phyloP scores from a whole-genome alignment of 2,329 filamentous ascomycete species.

The Aureobasidium sp. region DNA sequence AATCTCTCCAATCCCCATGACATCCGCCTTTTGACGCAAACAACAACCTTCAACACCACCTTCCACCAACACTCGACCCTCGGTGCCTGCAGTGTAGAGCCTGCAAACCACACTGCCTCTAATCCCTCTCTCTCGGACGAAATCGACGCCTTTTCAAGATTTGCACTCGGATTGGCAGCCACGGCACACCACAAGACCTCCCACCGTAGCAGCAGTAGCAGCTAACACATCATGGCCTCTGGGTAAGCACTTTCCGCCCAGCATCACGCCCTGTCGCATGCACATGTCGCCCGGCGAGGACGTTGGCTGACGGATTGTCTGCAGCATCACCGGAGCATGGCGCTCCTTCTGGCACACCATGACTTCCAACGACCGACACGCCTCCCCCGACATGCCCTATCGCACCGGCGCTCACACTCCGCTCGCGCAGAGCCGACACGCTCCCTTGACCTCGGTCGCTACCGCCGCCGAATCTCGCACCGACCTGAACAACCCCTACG shows the following conservation, averaged over 20 bases:
- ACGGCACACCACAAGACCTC: neutral
- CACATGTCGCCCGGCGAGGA: neutral
- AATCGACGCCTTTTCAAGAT: neutral
- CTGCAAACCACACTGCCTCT: neutral
- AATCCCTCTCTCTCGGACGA: neutral
- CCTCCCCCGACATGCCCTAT: constrained; percentile 86
- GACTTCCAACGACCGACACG: constrained; percentile 75
- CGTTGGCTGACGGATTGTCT: neutral
- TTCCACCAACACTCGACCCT: neutral
- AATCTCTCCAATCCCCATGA: neutral
- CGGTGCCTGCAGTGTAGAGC: neutral
- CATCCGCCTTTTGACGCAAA: neutral
- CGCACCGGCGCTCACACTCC: constrained; percentile 85
- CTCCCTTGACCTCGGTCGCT: constrained; percentile 77
- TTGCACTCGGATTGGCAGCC: neutral
- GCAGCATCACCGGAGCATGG: constrained; percentile 58
- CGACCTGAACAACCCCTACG: constrained; percentile 73
- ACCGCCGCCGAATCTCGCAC: constrained; percentile 83
- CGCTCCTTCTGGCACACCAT: constrained; percentile 89
- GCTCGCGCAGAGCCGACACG: constrained; percentile 72
- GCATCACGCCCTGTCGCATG: neutral
- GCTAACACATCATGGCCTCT: neutral
- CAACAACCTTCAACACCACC: neutral
- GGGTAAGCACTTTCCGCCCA: neutral
- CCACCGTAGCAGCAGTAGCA: neutral